Percentiles rank a stretch among this genome's conserved stretches.
Evolutionary conservation across 352 stramenopile genomes (phyloP).

Genomic region (Phytophthora uliginosa): DNA sequence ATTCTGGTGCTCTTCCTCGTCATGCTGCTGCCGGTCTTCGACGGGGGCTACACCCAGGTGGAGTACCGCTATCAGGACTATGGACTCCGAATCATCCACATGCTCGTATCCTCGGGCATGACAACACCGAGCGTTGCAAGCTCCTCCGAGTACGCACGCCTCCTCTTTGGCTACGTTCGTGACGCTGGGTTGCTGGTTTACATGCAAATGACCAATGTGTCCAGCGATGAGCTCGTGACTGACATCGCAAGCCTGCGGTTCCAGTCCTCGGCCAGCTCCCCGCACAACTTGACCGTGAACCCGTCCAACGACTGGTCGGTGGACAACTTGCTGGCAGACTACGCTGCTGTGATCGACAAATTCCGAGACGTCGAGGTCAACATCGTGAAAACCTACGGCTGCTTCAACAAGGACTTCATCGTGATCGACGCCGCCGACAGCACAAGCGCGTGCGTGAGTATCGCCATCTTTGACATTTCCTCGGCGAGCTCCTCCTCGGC

Average conservation of each 20-base stretch:
- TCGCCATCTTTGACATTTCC: constrained; percentile 90
- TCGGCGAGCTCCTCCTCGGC: constrained; percentile 54
- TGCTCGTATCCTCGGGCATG: constrained; percentile 66
- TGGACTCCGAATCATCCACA: constrained; percentile 80
- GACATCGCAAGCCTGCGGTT: constrained; percentile 60
- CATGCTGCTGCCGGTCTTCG: constrained; percentile 90
- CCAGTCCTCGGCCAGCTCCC: constrained; percentile 49
- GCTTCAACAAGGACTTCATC: constrained; percentile 74
- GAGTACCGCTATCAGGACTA: constrained; percentile 91
- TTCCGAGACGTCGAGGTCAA: constrained; percentile 74
- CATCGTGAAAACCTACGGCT: constrained; percentile 83
- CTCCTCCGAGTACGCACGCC: constrained; percentile 62
- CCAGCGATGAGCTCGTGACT: constrained; percentile 35
- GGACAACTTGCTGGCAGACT: constrained; percentile 45
- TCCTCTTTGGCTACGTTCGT: constrained; percentile 78
- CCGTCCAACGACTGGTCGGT: constrained; percentile 68
- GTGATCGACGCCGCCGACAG: constrained; percentile 58
- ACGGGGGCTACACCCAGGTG: constrained; percentile 80
- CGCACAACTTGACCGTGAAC: constrained; percentile 69
- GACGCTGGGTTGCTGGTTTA: constrained; percentile 66
- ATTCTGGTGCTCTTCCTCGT: constrained; percentile 92
- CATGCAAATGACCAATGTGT: constrained; percentile 70
- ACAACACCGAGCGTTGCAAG: constrained; percentile 20
- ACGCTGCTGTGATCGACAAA: constrained; percentile 45
- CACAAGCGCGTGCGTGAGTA: constrained; percentile 69